Base-by-base conservation (phyloP, 2,329 filamentous ascomycete species). In the Blumeriella jaapii region DNA sequence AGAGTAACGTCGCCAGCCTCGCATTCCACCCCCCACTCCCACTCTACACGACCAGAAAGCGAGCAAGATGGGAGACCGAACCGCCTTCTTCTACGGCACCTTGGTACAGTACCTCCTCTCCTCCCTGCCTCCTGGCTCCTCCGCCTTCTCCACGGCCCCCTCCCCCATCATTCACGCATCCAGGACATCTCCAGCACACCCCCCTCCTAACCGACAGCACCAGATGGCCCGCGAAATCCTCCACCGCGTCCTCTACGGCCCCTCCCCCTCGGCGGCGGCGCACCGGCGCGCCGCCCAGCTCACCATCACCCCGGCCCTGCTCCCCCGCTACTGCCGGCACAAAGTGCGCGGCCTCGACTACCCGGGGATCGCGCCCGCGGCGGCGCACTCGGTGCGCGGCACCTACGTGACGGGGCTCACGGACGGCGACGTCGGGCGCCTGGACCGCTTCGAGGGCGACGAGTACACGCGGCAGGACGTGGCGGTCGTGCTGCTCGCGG, bases 171-270 rank as follows among this genome's bases (percentile, higher is more conserved):
- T n/a, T n/a, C n/a, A n/a, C n/a, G n/a, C n/a, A n/a, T n/a, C n/a
- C n/a, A n/a, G n/a, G n/a, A n/a, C n/a, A n/a, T n/a, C n/a, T n/a
- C n/a, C n/a, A n/a, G n/a, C n/a, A n/a, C n/a, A n/a, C n/a, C n/a
- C n/a, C n/a, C n/a, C n/a, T n/a, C n/a, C n/a, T n/a, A n/a, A n/a
- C n/a, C n/a, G n/a, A n/a, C n/a, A n/a, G n/a, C n/a, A 14, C 7
- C 30, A 68, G 54, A 95, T 95, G 86, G 82, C 79, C n/a, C 75
- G 81, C 0, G 74, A 81, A 52, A 78, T 96, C 51, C 84, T 96
- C 49, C 80, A 82, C 61, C 80, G 81, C 20, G 86, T 94, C 27
- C 83, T 83, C 58, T 83, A 52, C 54, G n/a, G 64, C 25, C 7
- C 12, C 25, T 14, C 25, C 25, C 25, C 13, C 25, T 4, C 13